A percentile compares a stretch with the other conserved stretches of the same genome.
Evolutionary conservation across 163 green algal genomes (phyloP).

Genomic region (Volvox carteri): DNA sequence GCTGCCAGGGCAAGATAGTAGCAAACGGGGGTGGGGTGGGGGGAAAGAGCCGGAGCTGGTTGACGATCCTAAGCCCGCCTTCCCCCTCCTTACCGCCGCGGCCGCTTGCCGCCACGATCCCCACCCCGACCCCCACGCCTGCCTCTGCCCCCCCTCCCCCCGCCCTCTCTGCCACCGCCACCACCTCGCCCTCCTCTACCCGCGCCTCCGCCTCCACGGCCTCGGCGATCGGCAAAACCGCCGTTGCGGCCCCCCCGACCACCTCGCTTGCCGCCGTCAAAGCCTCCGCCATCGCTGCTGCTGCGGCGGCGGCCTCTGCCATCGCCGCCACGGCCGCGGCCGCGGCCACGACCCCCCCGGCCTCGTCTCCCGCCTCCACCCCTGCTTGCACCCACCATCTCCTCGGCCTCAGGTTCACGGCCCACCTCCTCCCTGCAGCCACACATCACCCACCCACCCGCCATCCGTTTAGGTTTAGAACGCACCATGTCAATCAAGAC

Average conservation of each 20-base stretch:
- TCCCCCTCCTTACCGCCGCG: conserved; percentile 17
- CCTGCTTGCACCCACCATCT: conserved; percentile 58
- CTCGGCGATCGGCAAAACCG: conserved; percentile 20
- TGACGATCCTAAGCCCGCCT: not conserved
- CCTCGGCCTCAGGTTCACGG: conserved; percentile 72
- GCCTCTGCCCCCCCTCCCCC: not conserved
- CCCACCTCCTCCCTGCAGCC: conserved; percentile 70
- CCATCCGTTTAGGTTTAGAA: no score
- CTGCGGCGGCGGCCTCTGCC: not conserved
- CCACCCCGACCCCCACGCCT: not conserved
- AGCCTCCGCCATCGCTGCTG: no score
- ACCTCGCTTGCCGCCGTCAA: not conserved
- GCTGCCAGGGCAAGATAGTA: no score
- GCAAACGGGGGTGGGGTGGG: no score
- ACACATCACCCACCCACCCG: no score
- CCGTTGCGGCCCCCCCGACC: conserved; percentile 9
- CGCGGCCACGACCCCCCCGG: conserved; percentile 22
- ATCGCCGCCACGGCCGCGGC: conserved; percentile 6
- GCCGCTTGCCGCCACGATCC: not conserved
- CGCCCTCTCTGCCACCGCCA: not conserved
- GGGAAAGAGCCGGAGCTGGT: no score
- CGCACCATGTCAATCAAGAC: no score
- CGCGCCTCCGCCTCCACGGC: not conserved
- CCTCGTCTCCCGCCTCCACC: conserved; percentile 15
- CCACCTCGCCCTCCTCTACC: not conserved